Base-by-base conservation (phyloP, 129 eudicot species). In the Tanacetum coccineum region DNA sequence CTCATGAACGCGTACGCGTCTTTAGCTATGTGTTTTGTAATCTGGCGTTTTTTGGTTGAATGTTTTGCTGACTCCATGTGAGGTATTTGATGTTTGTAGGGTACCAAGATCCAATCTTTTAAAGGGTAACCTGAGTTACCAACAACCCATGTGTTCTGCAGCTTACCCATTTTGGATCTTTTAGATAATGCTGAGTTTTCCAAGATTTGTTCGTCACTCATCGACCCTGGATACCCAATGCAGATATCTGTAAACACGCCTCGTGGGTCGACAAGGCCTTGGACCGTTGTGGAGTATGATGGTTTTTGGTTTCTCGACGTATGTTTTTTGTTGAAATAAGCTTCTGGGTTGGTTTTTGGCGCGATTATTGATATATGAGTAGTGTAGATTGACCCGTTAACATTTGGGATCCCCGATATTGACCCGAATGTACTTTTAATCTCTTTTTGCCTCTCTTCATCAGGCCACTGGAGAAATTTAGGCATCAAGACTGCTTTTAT, bases 351-450 rank as follows among this genome's bases (percentile, higher is more conserved):
- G 0, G 65, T 62, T 59, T 90, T 90, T 0, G 97, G 95, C 2
- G 96, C 96, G 47, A 89, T 84, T 48, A 89, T 89, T 8, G 96
- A 87, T 48, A 88, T 56, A 60, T 88, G 96, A 50, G 96, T 88
- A 0, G 96, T 88, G 83, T 79, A 89, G 63, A 89, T 79, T 4
- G 90, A 59, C 53, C 96, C 96, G 1, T 67, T 81, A 3, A 88
- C 79, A 10, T 83, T 67, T 0, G 89, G 84, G 4, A 88, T 83
- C 14, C 96, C 87, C 1, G 89, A 81, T 2, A 81, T 25, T 13
- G 52, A 10, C 53, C 81, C 81, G 52, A 83, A 89, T 11, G 53
- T 70, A 1, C 22, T 45, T 68, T 79, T 84, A 7, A 75, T 81
- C 62, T 71, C 74, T 18, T 21, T 13, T 70, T 78, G 10, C 60